A percentile compares a stretch with the other conserved stretches of the same genome.
These are phyloP conservation scores for Diutina pseudorugosa DNA, from an alignment of 1,139 yeast species.

Conservation along the genomic window DNA sequence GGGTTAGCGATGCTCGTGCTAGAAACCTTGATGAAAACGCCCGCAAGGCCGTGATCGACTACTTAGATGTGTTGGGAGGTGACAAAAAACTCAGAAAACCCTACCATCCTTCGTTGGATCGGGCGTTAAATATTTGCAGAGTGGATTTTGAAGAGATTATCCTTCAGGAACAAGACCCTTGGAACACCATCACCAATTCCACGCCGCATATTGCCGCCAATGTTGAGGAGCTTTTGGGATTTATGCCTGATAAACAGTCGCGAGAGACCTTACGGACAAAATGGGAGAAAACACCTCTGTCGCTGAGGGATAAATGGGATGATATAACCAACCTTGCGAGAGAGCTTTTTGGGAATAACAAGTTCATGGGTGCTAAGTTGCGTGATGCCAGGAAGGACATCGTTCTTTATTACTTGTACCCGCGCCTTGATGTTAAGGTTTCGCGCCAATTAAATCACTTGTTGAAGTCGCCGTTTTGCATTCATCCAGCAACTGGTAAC, in stretches of 20 bases:
- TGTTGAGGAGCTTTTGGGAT: slow-evolving; percentile 44
- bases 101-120: slow-evolving; percentile 74
- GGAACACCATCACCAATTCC: slow-evolving; percentile 20
- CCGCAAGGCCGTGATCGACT: slow-evolving; percentile 71
- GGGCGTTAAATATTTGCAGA: slow-evolving; percentile 61
- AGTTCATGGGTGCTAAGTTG: slow-evolving; percentile 25
- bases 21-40: slow-evolving; percentile 58
- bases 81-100: slow-evolving; percentile 56
- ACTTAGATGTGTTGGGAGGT: slow-evolving; percentile 63
- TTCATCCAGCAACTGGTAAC: slow-evolving; percentile 96
- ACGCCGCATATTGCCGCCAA: slow-evolving; percentile 16
- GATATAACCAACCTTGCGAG: slow-evolving; percentile 58
- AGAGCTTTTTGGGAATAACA: slow-evolving; percentile 9
- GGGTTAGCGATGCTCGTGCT: slow-evolving; percentile 88
- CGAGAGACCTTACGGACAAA: slow-evolving; percentile 38
- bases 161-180: slow-evolving; percentile 77
- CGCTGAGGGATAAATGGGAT: slow-evolving; percentile 57
- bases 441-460: slow-evolving; percentile 84
- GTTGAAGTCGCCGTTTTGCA: slow-evolving; percentile 94
- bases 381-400: slow-evolving; percentile 78
- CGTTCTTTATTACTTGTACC: slow-evolving; percentile 71
- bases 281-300: slow-evolving; percentile 26
- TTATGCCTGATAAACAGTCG: slow-evolving; percentile 48
- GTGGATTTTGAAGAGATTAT: slow-evolving; percentile 53
- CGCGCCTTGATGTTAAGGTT: slow-evolving; percentile 87